Evolutionary conservation across 805 yeast species (phyloP).

Genomic region (Metschnikowia dekortorum): DNA sequence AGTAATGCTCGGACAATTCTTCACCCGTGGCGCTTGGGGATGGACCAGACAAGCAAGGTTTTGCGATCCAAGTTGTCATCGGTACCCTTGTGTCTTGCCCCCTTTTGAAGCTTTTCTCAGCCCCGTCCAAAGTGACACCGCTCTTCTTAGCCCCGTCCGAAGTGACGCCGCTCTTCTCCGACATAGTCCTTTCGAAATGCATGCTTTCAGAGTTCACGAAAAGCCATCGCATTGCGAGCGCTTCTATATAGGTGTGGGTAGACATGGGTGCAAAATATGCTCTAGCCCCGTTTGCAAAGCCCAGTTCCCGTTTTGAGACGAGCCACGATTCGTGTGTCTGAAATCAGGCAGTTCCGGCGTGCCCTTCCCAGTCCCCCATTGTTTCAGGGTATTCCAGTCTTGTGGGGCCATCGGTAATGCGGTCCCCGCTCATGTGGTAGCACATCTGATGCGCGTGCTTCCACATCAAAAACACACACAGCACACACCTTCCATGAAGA

Average conservation of each 20-base stretch:
- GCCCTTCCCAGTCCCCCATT: no score
- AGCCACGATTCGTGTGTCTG: no score
- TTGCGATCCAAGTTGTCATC: conserved; percentile 44
- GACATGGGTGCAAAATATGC: conserved; percentile 1
- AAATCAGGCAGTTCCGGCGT: no score
- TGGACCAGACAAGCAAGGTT: conserved; percentile 80
- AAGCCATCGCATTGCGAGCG: conserved; percentile 5
- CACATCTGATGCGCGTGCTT: not conserved
- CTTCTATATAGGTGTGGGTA: not conserved
- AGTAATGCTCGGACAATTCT: conserved; percentile 75
- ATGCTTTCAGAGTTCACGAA: not conserved
- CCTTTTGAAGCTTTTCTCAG: not conserved
- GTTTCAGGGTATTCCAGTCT: not conserved
- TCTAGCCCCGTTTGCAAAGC: not conserved
- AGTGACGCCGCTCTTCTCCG: not conserved
- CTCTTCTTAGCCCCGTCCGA: no score
- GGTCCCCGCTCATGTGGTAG: not conserved
- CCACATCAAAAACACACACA: conserved; percentile 3
- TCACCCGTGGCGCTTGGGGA: conserved; percentile 82
- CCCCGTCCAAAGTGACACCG: no score
- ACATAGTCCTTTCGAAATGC: not conserved
- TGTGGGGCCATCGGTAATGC: no score
- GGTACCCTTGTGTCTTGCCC: not conserved
- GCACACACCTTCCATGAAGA: conserved; percentile 2
- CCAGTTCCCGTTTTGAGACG: no score